Conservation (phyloP, 495 filamentous ascomycete genomes). For the Neurospora pannonica region DNA sequence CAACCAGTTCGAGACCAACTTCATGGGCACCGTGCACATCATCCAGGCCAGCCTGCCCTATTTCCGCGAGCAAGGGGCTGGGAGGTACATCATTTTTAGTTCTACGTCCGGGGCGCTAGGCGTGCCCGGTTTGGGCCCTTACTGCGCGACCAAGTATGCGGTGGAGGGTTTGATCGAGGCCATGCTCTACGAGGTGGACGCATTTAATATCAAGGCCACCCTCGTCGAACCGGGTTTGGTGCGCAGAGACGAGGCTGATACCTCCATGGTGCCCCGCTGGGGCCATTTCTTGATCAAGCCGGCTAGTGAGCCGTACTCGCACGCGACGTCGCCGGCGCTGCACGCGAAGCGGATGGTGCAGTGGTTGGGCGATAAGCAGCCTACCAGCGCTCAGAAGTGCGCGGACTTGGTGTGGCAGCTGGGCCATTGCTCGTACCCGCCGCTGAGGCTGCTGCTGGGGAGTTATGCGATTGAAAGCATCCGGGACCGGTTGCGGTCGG, state of each 20-base stretch:
- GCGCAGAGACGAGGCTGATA: slow-evolving; percentile 57
- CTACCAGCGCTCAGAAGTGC: slow-evolving; percentile 83
- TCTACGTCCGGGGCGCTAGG: slow-evolving; percentile 82
- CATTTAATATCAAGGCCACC: slow-evolving; percentile 84
- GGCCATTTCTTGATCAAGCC: slow-evolving; percentile 89
- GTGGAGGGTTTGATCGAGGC: slow-evolving; percentile 91
- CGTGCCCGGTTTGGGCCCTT: slow-evolving; percentile 84
- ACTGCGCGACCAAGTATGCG: slow-evolving; percentile 94
- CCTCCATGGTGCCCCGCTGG: slow-evolving; percentile 55
- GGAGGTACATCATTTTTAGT: slow-evolving; percentile 88
- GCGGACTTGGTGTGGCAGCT: slow-evolving; percentile 97
- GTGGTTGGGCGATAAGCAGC: slow-evolving; percentile 87
- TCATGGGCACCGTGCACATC: slow-evolving; percentile 88
- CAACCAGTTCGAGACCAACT: slow-evolving; percentile 95
- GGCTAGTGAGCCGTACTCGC: slow-evolving; percentile 70
- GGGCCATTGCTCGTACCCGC: slow-evolving; percentile 85
- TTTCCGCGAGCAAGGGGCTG: slow-evolving; percentile 64
- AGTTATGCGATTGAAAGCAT: slow-evolving; percentile 95
- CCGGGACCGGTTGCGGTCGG: slow-evolving; percentile 73
- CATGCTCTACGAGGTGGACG: slow-evolving; percentile 89
- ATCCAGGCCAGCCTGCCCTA: slow-evolving; percentile 82
- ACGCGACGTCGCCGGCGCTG: slow-evolving; percentile 65
- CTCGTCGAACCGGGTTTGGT: slow-evolving; percentile 87
- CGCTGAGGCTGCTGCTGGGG: slow-evolving; percentile 73
- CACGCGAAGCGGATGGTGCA: slow-evolving; percentile 92